phyloP scores from a whole-genome alignment of 2,329 filamentous ascomycete genomes.

The Rosellinia necatrix region DNA sequence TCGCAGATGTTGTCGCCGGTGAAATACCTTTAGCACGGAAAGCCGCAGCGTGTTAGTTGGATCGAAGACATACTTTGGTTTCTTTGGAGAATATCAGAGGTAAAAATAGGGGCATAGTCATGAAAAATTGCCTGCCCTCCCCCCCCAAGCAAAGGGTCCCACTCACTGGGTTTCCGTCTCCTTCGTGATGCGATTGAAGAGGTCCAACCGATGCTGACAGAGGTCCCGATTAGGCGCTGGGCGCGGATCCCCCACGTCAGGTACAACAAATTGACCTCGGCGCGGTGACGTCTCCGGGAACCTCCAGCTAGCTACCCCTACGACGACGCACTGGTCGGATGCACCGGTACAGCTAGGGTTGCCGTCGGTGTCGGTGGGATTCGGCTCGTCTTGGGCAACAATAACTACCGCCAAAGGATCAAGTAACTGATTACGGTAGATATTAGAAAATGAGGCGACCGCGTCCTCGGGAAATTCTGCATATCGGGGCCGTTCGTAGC shows the following conservation, averaged over 20 bases:
- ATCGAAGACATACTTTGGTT: no score
- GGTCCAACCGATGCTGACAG: not conserved
- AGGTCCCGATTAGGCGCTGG: not conserved
- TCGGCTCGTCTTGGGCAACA: not conserved
- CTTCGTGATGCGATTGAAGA: not conserved
- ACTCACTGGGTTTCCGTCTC: no score
- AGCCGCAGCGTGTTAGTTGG: not conserved
- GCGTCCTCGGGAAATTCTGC: not conserved
- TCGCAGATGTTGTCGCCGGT: not conserved
- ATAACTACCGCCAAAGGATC: not conserved
- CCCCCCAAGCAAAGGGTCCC: no score
- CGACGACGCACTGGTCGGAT: not conserved
- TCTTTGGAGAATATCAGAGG: no score
- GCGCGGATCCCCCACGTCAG: not conserved
- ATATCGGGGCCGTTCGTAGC: slow-evolving; percentile 3
- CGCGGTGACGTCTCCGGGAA: not conserved
- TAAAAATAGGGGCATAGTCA: no score
- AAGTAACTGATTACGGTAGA: slow-evolving; percentile 1
- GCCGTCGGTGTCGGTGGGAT: not conserved
- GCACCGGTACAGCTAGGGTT: not conserved
- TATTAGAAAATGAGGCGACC: slow-evolving; percentile 1
- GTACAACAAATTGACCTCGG: not conserved
- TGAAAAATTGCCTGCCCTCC: no score
- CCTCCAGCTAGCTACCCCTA: slow-evolving; percentile 1
- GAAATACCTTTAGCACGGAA: not conserved